Percentiles rank a stretch among this genome's conserved stretches.
Evolutionary conservation across 352 stramenopile genomes (phyloP).

Genomic region (Phytophthora foliorum): DNA sequence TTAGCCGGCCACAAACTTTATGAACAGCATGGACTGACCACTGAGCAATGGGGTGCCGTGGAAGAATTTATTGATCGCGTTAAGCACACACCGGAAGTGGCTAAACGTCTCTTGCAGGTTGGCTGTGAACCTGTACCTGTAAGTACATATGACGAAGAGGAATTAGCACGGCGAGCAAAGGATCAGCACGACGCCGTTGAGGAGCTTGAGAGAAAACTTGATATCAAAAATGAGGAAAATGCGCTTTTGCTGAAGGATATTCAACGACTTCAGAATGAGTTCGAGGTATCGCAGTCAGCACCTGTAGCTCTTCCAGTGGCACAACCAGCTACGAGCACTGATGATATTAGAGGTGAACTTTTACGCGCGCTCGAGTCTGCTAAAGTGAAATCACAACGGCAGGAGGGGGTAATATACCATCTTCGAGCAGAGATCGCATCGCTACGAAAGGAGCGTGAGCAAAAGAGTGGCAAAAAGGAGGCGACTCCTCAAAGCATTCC

Average conservation of each 20-base stretch:
- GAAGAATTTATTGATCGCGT: conserved; percentile 80
- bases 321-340: conserved; percentile 6
- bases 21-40: conserved; percentile 64
- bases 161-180: conserved; percentile 3
- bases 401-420: conserved; percentile 40
- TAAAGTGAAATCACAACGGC: conserved; percentile 37
- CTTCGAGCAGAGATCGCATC: conserved; percentile 37
- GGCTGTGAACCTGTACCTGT: conserved; percentile 7
- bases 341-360: conserved; percentile 30
- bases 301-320: conserved; percentile 1
- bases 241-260: conserved; percentile 47
- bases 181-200: conserved; percentile 18
- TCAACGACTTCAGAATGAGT: conserved; percentile 40
- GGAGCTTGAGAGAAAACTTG: conserved; percentile 33
- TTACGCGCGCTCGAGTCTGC: conserved; percentile 27
- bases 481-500: background rate
- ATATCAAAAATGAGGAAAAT: conserved; percentile 40
- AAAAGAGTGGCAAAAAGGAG: conserved; percentile 24
- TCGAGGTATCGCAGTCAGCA: conserved; percentile 32
- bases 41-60: conserved; percentile 61
- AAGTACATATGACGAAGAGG: conserved; percentile 5
- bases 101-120: conserved; percentile 42
- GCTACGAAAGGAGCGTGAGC: conserved; percentile 33
- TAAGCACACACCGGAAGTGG: conserved; percentile 65
- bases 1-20: conserved; percentile 60